These are phyloP conservation scores for Passalora sequoiae DNA, from an alignment of 2,329 filamentous ascomycete genomes.

Conservation along the genomic window DNA sequence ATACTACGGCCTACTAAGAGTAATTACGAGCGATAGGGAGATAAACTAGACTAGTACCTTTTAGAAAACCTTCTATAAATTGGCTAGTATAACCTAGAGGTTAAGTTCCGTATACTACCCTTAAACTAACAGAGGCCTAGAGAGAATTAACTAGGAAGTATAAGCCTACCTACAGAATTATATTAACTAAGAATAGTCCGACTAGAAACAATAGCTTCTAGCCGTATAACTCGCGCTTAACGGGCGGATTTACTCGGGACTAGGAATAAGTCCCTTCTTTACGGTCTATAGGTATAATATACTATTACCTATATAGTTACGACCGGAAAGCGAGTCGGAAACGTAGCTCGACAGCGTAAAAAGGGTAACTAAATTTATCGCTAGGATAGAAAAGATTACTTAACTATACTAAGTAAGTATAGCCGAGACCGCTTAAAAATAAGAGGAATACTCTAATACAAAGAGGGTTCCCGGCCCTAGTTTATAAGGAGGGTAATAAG, in stretches of 20 bases:
- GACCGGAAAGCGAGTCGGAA: no score
- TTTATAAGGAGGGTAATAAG: slow-evolving; percentile 22
- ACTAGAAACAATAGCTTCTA: not conserved
- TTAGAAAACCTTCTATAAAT: no score
- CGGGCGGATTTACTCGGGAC: no score
- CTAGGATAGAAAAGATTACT: not conserved
- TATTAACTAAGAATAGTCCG: no score
- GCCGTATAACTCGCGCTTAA: not conserved
- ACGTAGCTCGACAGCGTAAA: not conserved
- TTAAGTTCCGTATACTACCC: no score
- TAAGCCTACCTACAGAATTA: not conserved
- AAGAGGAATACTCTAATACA: not conserved
- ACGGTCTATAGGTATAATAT: not conserved
- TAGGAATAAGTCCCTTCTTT: no score
- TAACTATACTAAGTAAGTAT: not conserved
- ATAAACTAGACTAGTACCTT: no score
- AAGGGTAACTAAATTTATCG: not conserved
- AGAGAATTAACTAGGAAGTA: not conserved
- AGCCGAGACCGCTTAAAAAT: not conserved
- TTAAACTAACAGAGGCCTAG: not conserved
- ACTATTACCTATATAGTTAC: not conserved
- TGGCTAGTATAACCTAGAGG: no score
- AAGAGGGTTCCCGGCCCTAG: not conserved
- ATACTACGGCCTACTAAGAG: not conserved
- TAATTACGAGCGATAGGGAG: not conserved